Evolutionary conservation across 768 basidiomycete species (phyloP).

Genomic region (Solioccasus polychromus): DNA sequence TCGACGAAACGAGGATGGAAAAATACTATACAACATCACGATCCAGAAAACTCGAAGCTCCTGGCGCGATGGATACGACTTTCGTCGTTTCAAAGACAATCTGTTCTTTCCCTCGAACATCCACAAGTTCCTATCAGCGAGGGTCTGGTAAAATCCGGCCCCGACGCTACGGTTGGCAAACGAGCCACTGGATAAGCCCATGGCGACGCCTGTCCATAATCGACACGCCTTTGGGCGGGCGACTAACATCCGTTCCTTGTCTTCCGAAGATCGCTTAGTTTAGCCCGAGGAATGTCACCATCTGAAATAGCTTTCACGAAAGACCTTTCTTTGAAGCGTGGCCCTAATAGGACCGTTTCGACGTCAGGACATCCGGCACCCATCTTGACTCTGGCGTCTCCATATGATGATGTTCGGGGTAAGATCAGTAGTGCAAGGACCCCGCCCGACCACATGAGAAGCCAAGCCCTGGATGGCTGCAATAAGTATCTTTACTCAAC

Average conservation of each 20-base stretch:
- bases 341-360: slow-evolving; percentile 8
- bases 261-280: no score
- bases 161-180: background rate
- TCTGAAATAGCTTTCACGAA: slow-evolving; percentile 13
- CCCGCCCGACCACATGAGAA: no score
- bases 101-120: slow-evolving; percentile 18
- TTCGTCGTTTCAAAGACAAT: slow-evolving; percentile 14
- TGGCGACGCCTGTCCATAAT: background rate
- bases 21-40: slow-evolving; percentile 9
- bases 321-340: slow-evolving; percentile 21
- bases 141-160: background rate
- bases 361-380: slow-evolving; percentile 13
- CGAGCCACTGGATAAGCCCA: background rate
- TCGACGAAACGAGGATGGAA: slow-evolving; percentile 17
- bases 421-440: no score
- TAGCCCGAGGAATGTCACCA: background rate
- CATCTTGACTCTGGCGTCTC: slow-evolving; percentile 15
- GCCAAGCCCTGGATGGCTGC: no score
- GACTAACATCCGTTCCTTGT: background rate
- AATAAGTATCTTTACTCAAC: no score
- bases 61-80: background rate
- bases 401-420: slow-evolving; percentile 9
- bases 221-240: background rate
- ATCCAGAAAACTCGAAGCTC: background rate
- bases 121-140: slow-evolving; percentile 16